Evolutionary conservation across 164 flowering plant species (phyloP).

Genomic region (Umbilicus rupestris): DNA sequence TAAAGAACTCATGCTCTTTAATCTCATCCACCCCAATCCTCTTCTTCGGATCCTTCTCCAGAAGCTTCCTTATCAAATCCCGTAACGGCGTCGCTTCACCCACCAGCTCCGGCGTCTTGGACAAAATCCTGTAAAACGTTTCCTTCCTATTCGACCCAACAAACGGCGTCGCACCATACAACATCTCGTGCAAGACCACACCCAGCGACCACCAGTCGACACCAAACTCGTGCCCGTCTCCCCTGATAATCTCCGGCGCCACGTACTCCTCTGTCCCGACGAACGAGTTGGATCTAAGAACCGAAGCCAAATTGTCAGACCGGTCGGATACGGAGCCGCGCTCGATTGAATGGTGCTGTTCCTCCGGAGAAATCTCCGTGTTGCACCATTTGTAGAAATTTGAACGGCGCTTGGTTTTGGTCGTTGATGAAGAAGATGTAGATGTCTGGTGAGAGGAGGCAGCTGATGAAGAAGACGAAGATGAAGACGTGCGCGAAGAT

Average conservation of each 20-base stretch:
- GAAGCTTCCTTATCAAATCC: constrained; percentile 49
- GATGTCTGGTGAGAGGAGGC: neutral
- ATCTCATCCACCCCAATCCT: constrained; percentile 45
- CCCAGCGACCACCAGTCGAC: constrained; percentile 97
- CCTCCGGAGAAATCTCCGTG: constrained; percentile 25
- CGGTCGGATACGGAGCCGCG: constrained; percentile 10
- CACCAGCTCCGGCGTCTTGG: constrained; percentile 38
- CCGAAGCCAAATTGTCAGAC: constrained; percentile 7
- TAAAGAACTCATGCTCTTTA: constrained; percentile 68
- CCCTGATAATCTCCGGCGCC: constrained; percentile 75
- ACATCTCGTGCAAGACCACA: constrained; percentile 76
- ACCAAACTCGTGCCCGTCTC: constrained; percentile 68
- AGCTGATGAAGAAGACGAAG: neutral
- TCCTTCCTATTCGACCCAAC: constrained; percentile 59
- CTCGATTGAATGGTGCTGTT: constrained; percentile 4
- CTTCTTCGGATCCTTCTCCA: constrained; percentile 55
- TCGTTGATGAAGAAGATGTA: neutral
- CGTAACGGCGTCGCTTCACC: constrained; percentile 71
- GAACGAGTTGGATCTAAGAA: constrained; percentile 68
- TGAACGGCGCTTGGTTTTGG: constrained; percentile 18
- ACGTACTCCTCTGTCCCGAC: constrained; percentile 98
- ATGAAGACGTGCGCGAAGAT: neutral
- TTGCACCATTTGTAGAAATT: constrained; percentile 16
- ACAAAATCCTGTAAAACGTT: constrained; percentile 56
- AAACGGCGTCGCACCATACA: constrained; percentile 87